Conservation (phyloP, 495 filamentous ascomycete genomes). For the Pseudomonodictys pantanalensis region DNA sequence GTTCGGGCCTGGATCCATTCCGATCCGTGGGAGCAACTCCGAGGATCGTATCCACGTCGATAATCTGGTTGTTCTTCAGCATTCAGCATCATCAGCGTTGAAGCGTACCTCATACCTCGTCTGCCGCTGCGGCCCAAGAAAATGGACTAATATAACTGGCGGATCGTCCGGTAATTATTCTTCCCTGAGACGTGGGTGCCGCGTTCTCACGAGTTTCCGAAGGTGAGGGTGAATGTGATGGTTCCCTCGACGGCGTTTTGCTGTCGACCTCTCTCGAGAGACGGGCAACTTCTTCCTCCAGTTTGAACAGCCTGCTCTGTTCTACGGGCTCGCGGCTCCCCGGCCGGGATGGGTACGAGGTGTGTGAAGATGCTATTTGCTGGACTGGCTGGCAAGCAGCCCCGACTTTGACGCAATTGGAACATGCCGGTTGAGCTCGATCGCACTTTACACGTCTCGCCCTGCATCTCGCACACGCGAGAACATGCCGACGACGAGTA, state of each 20-base stretch:
- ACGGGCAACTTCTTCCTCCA: conserved; percentile 23
- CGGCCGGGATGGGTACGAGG: neutral
- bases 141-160: conserved; percentile 20
- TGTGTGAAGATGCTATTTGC: neutral
- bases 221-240: conserved; percentile 11
- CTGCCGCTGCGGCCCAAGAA: conserved; percentile 22
- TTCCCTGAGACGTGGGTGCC: neutral
- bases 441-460: conserved; percentile 29
- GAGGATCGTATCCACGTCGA: conserved; percentile 2
- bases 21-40: neutral
- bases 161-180: neutral
- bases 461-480: conserved; percentile 28
- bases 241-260: conserved; percentile 21
- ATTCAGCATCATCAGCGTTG: neutral
- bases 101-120: conserved; percentile 10
- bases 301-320: conserved; percentile 3
- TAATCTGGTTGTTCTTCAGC: conserved; percentile 3
- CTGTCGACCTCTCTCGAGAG: conserved; percentile 22
- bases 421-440: conserved; percentile 25
- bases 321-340: conserved; percentile 13
- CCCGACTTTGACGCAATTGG: conserved; percentile 24
- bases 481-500: conserved; percentile 24
- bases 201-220: neutral
- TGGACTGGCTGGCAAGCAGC: conserved; percentile 19
- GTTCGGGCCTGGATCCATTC: neutral